Evolutionary conservation across 306 rosid species (phyloP).

Genomic region (Lathyrus oleraceus): DNA sequence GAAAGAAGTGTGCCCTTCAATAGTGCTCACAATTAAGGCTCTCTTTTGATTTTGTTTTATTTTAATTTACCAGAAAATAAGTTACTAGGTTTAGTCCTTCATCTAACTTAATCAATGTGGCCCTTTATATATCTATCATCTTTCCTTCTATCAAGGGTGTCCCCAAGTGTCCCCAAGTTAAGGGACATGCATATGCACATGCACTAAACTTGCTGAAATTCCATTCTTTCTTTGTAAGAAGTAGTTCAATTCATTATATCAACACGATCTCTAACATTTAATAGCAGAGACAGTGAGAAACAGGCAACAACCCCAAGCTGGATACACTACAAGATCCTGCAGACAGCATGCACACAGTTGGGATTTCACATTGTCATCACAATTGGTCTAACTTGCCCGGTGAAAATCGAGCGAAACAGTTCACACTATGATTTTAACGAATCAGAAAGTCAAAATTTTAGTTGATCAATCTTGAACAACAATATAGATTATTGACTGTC

Average conservation of each 20-base stretch:
- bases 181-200: constrained; percentile 39
- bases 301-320: neutral
- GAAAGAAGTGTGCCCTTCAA: constrained; percentile 29
- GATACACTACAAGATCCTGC: neutral
- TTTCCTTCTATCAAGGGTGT: constrained; percentile 19
- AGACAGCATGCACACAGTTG: neutral
- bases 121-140: constrained; percentile 9
- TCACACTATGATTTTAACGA: neutral
- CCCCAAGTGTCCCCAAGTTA: constrained; percentile 30
- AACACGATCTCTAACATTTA: neutral
- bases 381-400: neutral
- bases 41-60: neutral
- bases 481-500: neutral
- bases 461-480: neutral
- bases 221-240: neutral
- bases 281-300: neutral
- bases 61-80: neutral
- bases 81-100: neutral
- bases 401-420: neutral
- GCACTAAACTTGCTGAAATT: neutral
- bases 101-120: constrained; percentile 15
- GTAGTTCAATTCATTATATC: neutral
- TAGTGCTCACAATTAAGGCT: constrained; percentile 3
- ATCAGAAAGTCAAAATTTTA: neutral
- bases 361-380: neutral